Conservation (phyloP, 2,329 filamentous ascomycete genomes). For the Alternaria postmessia region DNA sequence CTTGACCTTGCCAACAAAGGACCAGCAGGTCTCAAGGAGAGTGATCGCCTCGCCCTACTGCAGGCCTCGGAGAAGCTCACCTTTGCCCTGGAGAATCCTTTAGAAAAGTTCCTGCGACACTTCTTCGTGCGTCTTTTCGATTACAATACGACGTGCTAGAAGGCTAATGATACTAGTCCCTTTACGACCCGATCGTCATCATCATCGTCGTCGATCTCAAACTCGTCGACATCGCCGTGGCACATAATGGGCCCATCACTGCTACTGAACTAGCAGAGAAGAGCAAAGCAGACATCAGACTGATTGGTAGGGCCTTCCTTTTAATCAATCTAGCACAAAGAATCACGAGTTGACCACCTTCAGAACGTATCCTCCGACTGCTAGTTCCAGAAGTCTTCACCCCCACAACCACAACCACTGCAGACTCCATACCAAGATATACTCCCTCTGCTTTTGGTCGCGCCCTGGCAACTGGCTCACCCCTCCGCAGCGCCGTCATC, state of each 20-base stretch:
- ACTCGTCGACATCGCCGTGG: constrained; percentile 23
- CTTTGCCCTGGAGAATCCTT: constrained; percentile 13
- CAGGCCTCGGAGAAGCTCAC: constrained; percentile 14
- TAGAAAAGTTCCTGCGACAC: constrained; percentile 16
- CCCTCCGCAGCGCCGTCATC: constrained; percentile 11
- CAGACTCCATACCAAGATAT: not conserved
- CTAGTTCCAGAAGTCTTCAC: not conserved
- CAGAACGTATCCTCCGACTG: not conserved
- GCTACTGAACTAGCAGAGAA: constrained; percentile 17
- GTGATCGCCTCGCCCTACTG: constrained; percentile 17
- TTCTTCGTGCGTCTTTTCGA: constrained; percentile 4
- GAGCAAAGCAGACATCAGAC: constrained; percentile 11
- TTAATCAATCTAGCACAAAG: rapidly evolving
- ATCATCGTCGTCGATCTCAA: constrained; percentile 24
- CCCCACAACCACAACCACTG: not conserved
- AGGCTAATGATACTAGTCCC: not conserved
- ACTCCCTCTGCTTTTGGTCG: not conserved
- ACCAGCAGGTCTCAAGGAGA: constrained; percentile 12
- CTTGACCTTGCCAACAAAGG: constrained; percentile 5
- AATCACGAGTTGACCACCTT: not conserved
- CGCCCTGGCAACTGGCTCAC: not conserved
- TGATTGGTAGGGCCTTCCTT: not conserved
- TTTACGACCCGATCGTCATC: constrained; percentile 6
- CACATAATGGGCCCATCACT: constrained; percentile 13
- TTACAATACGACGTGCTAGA: no score